Conservation (phyloP, 2,329 filamentous ascomycete species). For the Alternaria infectoria region DNA sequence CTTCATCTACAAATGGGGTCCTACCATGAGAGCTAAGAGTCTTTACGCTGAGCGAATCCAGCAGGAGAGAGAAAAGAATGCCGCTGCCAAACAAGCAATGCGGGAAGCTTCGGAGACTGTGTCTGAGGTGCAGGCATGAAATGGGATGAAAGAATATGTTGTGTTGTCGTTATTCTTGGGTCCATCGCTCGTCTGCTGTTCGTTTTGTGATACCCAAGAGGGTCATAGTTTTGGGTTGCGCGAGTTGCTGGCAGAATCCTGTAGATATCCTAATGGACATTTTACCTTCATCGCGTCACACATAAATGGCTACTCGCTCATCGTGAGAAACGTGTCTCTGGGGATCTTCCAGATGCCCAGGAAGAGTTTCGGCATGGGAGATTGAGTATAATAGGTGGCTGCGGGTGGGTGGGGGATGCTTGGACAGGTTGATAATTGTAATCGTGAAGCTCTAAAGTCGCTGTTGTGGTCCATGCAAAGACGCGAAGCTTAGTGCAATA, state of each 20-base stretch:
- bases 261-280: background rate
- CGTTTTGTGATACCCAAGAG: background rate
- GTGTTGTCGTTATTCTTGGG: background rate
- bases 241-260: background rate
- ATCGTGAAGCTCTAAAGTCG: background rate
- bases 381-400: background rate
- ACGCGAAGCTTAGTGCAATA: background rate
- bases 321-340: background rate
- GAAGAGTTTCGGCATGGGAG: background rate
- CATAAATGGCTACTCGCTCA: background rate
- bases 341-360: background rate
- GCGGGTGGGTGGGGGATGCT: background rate
- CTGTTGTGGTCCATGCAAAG: background rate
- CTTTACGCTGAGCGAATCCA: slow-evolving; percentile 34
- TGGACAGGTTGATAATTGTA: background rate
- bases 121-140: background rate
- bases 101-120: background rate
- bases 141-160: background rate
- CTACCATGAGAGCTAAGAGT: slow-evolving; percentile 54
- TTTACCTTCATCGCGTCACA: background rate
- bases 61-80: slow-evolving; percentile 27
- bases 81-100: slow-evolving; percentile 4
- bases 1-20: slow-evolving; percentile 63
- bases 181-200: background rate
- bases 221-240: background rate